Evolutionary conservation across 345 rosid genomes (phyloP).

Genomic region (Gossypium rotundifolium): DNA sequence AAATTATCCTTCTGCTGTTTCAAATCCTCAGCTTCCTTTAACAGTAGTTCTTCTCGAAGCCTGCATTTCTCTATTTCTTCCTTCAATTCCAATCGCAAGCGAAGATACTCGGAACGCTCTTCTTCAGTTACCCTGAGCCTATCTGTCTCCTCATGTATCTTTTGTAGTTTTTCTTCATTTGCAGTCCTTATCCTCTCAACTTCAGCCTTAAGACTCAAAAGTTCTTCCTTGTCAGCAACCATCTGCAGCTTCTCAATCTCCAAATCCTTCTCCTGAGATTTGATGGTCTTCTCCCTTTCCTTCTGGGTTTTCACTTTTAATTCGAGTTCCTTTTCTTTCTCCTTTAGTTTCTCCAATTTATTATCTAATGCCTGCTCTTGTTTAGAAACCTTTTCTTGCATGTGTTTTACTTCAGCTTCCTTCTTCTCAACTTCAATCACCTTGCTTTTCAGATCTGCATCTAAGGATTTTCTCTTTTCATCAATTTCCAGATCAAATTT

Average conservation of each 20-base stretch:
- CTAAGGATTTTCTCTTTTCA: conserved; percentile 62
- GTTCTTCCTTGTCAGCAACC: conserved; percentile 45
- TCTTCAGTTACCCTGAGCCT: conserved; percentile 62
- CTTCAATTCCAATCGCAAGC: conserved; percentile 72
- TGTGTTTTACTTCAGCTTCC: conserved; percentile 76
- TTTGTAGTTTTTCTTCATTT: conserved; percentile 56
- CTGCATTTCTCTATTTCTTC: conserved; percentile 71
- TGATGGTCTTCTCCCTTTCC: conserved; percentile 66
- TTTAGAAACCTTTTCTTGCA: conserved; percentile 74
- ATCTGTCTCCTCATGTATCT: conserved; percentile 57
- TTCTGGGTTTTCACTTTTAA: conserved; percentile 47
- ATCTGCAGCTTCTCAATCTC: conserved; percentile 50
- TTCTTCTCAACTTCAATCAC: conserved; percentile 66
- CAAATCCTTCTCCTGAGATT: conserved; percentile 56
- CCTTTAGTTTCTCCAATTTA: conserved; percentile 66
- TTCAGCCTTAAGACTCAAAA: conserved; percentile 49
- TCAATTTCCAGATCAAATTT: conserved; percentile 81
- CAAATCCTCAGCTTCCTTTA: conserved; percentile 82
- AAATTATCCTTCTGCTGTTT: conserved; percentile 76
- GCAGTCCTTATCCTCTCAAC: conserved; percentile 59
- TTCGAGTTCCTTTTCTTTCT: conserved; percentile 68
- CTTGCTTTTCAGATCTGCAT: conserved; percentile 65
- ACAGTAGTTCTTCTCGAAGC: conserved; percentile 61
- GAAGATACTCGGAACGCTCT: conserved; percentile 66
- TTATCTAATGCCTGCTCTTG: conserved; percentile 71